Percentiles rank a stretch among this genome's conserved stretches.
Conservation (phyloP, 2,329 filamentous ascomycete species). For the Cladophialophora immunda region DNA sequence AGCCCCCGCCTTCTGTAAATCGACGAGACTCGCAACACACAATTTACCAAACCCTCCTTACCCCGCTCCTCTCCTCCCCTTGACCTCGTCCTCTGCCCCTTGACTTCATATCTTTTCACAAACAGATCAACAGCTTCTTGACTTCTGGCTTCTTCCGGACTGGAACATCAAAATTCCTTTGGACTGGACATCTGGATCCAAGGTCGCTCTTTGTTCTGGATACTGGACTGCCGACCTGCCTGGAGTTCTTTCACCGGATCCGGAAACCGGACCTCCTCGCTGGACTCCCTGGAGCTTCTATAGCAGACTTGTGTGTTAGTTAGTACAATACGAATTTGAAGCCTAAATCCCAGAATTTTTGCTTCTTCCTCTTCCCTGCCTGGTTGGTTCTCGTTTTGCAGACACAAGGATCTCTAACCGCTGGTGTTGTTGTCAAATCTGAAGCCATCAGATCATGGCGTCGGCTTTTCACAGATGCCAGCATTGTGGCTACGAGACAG, state of each 20-base stretch:
- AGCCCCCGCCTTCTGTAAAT: constrained; percentile 29
- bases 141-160: constrained; percentile 11
- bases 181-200: constrained; percentile 27
- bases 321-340: constrained; percentile 42
- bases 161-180: constrained; percentile 10
- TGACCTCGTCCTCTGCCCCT: constrained; percentile 21
- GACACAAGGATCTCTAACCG: constrained; percentile 33
- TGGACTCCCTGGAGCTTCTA: constrained; percentile 37
- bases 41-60: constrained; percentile 29
- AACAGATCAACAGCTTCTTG: constrained; percentile 21
- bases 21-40: constrained; percentile 15
- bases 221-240: constrained; percentile 3
- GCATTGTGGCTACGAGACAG: constrained; percentile 50
- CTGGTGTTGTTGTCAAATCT: constrained; percentile 28
- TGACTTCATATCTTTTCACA: constrained; percentile 30
- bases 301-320: constrained; percentile 40
- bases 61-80: constrained; percentile 30
- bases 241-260: constrained; percentile 25
- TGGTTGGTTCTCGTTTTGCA: constrained; percentile 38
- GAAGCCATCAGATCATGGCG: constrained; percentile 45
- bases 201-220: constrained; percentile 31
- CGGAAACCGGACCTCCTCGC: constrained; percentile 24
- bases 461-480: constrained; percentile 50
- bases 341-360: constrained; percentile 41
- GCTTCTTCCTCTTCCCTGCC: constrained; percentile 31